phyloP scores from a whole-genome alignment of 2,329 filamentous ascomycete species.

The Cordyceps javanica region DNA sequence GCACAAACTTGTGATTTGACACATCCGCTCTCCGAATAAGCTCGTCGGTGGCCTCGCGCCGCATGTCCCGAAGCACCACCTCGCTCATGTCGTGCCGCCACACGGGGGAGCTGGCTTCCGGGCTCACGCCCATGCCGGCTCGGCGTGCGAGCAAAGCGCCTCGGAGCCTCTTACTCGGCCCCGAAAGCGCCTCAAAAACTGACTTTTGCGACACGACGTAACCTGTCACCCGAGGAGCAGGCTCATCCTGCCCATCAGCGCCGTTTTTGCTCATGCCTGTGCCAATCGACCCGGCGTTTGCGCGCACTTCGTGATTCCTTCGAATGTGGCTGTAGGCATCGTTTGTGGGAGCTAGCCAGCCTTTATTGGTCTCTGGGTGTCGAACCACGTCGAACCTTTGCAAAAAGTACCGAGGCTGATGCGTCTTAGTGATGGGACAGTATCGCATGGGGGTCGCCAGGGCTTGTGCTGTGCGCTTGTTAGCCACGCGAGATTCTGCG shows the following conservation, averaged over 20 bases:
- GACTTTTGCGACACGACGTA: slow-evolving; percentile 21
- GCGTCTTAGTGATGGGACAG: slow-evolving; percentile 42
- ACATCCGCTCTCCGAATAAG: slow-evolving; percentile 34
- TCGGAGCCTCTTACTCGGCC: slow-evolving; percentile 14
- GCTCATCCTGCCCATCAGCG: not conserved
- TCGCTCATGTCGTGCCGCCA: slow-evolving; percentile 53
- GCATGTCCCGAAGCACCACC: slow-evolving; percentile 45
- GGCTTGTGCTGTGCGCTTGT: slow-evolving; percentile 44
- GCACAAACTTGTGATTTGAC: slow-evolving; percentile 33
- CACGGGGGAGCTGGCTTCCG: slow-evolving; percentile 18
- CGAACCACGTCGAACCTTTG: slow-evolving; percentile 52
- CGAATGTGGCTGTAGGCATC: slow-evolving; percentile 26
- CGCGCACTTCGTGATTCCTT: not conserved
- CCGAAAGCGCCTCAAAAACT: slow-evolving; percentile 23
- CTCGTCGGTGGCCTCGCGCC: slow-evolving; percentile 38
- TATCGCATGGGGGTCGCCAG: slow-evolving; percentile 54
- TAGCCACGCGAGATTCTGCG: not conserved
- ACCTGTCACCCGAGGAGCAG: slow-evolving; percentile 13
- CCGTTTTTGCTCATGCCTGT: not conserved
- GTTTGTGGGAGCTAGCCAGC: slow-evolving; percentile 52
- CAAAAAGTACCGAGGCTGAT: slow-evolving; percentile 56
- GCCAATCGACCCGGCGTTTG: not conserved
- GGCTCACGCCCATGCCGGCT: not conserved
- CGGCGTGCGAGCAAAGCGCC: slow-evolving; percentile 15
- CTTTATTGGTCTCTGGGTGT: slow-evolving; percentile 45